Evolutionary conservation across 768 basidiomycete species (phyloP).

Genomic region (Tylopilus sp.): DNA sequence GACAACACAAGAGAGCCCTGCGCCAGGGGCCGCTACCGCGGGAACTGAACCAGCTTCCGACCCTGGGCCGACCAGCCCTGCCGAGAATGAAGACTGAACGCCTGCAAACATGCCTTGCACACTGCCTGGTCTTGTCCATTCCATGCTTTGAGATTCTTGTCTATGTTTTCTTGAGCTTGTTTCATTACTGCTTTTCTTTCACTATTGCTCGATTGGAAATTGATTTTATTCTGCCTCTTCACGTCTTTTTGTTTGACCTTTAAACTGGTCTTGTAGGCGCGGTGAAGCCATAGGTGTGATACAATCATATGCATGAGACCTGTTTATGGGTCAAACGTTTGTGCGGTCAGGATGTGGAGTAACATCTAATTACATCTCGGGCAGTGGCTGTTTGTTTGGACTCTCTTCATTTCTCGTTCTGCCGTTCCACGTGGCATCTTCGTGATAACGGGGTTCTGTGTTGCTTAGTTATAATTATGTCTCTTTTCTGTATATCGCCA

Average conservation of each 20-base stretch:
- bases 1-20: conserved; percentile 14
- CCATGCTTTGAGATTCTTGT: conserved; percentile 12
- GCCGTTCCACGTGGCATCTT: not conserved
- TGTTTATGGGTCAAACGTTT: conserved; percentile 31
- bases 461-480: too few relatives aligned
- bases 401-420: not conserved
- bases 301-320: conserved; percentile 18
- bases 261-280: conserved; percentile 20
- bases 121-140: conserved; percentile 1
- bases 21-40: conserved; percentile 23
- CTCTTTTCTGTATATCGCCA: not conserved
- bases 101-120: not conserved
- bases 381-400: not conserved
- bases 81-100: conserved; percentile 23
- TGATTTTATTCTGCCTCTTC: conserved; percentile 26
- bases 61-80: conserved; percentile 21
- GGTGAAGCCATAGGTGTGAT: conserved; percentile 14
- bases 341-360: conserved; percentile 19
- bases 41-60: conserved; percentile 29
- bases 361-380: conserved; percentile 17
- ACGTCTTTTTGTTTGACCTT: conserved; percentile 29
- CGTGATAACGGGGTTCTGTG: not conserved
- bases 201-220: conserved; percentile 17
- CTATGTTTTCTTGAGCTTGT: conserved; percentile 3
- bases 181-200: not conserved